A percentile compares a stretch with the other conserved stretches of the same genome.
These are phyloP conservation scores for Geotrichum histeridarum DNA, from an alignment of 1,139 yeast genomes.

Conservation along the genomic window DNA sequence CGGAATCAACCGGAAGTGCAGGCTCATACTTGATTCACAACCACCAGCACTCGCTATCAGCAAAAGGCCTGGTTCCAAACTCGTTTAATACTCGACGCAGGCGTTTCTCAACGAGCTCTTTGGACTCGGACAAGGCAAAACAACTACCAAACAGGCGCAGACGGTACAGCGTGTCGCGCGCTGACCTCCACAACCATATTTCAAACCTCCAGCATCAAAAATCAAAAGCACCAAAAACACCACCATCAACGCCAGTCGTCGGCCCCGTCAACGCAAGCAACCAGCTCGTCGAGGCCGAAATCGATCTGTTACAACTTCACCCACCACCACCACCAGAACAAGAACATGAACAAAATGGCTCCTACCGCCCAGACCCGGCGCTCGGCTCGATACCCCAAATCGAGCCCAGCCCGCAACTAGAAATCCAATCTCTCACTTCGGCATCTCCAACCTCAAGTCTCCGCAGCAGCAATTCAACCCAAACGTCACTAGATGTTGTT, in stretches of 20 bases:
- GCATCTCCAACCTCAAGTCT: constrained; percentile 2
- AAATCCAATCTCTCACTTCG: neutral
- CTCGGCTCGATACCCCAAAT: neutral
- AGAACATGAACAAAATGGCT: neutral
- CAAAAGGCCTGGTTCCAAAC: neutral
- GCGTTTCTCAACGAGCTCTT: constrained; percentile 12
- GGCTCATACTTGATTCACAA: constrained; percentile 20
- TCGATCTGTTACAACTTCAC: neutral
- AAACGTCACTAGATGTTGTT: neutral
- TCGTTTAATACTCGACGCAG: constrained; percentile 2
- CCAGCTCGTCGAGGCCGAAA: constrained; percentile 6
- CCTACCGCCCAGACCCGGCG: neutral
- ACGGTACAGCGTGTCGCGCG: constrained; percentile 10
- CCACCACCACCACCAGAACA: neutral
- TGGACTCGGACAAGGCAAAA: constrained; percentile 1
- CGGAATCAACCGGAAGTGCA: constrained; percentile 19
- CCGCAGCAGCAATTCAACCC: neutral
- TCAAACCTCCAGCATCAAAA: neutral
- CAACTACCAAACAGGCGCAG: neutral
- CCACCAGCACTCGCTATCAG: constrained; percentile 18
- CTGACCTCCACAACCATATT: neutral
- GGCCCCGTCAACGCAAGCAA: constrained; percentile 15
- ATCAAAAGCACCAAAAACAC: constrained; percentile 2
- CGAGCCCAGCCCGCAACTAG: neutral
- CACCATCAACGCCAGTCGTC: constrained; percentile 10